phyloP scores from a whole-genome alignment of 441 rosid genomes.

The Erysimum pusillum region DNA sequence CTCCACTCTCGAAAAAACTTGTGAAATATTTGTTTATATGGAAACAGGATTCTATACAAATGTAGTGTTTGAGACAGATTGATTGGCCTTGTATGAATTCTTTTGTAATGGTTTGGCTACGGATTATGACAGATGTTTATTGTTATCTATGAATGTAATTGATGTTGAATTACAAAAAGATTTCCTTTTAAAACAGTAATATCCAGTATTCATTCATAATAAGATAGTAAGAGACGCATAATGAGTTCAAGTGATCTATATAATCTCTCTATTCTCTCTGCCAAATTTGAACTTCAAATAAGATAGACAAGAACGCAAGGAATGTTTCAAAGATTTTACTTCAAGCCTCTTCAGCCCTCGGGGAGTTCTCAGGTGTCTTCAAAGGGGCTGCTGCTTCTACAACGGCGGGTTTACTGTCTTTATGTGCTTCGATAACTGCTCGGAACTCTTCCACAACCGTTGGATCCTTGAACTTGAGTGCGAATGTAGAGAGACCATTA shows the following conservation, averaged over 20 bases:
- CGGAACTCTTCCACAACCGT: slow-evolving; percentile 70
- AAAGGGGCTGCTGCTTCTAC: slow-evolving; percentile 43
- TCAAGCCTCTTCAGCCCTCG: slow-evolving; percentile 66
- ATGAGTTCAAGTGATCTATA: slow-evolving; percentile 5
- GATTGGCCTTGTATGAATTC: not conserved
- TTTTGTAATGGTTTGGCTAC: not conserved
- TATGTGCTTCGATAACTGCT: slow-evolving; percentile 62
- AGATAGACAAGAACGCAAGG: too few relatives aligned
- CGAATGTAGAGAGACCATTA: slow-evolving; percentile 78
- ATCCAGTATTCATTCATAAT: slow-evolving; percentile 11
- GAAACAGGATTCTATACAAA: not conserved
- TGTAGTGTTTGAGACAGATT: not conserved
- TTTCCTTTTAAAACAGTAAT: not conserved
- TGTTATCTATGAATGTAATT: not conserved
- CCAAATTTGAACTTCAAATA: slow-evolving; percentile 27
- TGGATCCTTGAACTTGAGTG: slow-evolving; percentile 82
- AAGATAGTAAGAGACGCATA: not conserved
- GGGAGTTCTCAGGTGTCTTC: slow-evolving; percentile 91
- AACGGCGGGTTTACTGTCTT: slow-evolving; percentile 46
- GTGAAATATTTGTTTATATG: too few relatives aligned
- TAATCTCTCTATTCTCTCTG: slow-evolving; percentile 27
- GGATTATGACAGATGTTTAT: not conserved
- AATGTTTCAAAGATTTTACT: slow-evolving; percentile 10
- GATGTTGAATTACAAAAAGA: not conserved
- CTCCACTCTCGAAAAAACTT: too few relatives aligned